Conservation (phyloP, 169 alveolate species). For the Plasmodium gallinaceum region DNA sequence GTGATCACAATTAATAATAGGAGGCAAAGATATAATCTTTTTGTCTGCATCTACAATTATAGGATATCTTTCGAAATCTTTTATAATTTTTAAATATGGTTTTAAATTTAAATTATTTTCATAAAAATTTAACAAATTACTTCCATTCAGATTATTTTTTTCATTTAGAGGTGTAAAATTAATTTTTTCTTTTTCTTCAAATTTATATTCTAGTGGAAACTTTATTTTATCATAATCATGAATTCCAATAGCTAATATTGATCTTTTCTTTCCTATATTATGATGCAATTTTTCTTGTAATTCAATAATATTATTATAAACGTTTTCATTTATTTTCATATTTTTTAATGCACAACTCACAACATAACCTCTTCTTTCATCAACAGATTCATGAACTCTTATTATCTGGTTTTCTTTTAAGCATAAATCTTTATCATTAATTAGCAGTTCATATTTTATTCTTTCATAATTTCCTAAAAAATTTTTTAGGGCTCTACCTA, state of each 20-base stretch:
- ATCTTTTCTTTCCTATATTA: slow-evolving; percentile 96
- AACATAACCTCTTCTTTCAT: slow-evolving; percentile 85
- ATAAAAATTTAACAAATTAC: slow-evolving; percentile 26
- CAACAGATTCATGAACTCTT: slow-evolving; percentile 52
- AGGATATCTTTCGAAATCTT: slow-evolving; percentile 90
- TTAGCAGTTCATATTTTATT: slow-evolving; percentile 53
- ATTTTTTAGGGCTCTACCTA: slow-evolving; percentile 85
- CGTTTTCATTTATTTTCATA: slow-evolving; percentile 90
- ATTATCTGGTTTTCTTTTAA: slow-evolving; percentile 50
- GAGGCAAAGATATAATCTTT: slow-evolving; percentile 97
- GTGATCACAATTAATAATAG: slow-evolving; percentile 97
- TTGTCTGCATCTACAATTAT: slow-evolving; percentile 93
- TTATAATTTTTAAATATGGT: slow-evolving; percentile 90
- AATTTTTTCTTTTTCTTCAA: slow-evolving; percentile 91
- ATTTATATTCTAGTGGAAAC: slow-evolving; percentile 94
- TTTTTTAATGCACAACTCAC: slow-evolving; percentile 96
- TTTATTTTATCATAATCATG: slow-evolving; percentile 95
- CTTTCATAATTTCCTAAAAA: slow-evolving; percentile 75
- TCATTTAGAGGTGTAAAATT: slow-evolving; percentile 94
- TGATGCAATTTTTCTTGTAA: slow-evolving; percentile 98
- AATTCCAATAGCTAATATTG: slow-evolving; percentile 96
- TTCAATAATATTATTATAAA: slow-evolving; percentile 95
- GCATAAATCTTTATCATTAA: slow-evolving; percentile 82
- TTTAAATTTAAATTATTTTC: slow-evolving; percentile 82
- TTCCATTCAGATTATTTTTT: slow-evolving; percentile 85